Evolutionary conservation across 345 rosid genomes (phyloP).

Genomic region (Abelmoschus esculentus): DNA sequence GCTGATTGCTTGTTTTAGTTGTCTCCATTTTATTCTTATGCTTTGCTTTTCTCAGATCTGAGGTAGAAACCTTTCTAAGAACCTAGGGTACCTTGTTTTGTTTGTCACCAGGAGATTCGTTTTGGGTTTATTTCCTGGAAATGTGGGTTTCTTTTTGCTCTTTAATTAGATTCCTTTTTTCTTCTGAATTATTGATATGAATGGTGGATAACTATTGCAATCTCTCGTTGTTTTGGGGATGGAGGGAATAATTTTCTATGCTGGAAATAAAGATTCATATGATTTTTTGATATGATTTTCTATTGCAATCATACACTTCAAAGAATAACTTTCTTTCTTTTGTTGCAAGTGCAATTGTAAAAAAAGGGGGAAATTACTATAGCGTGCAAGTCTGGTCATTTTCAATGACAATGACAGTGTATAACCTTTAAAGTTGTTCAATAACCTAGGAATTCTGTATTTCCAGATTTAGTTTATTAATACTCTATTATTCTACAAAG

Average conservation of each 20-base stretch:
- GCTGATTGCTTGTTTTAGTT: background rate
- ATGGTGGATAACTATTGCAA: no score
- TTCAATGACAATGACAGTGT: conserved; percentile 12
- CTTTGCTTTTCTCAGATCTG: conserved; percentile 21
- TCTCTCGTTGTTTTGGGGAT: no score
- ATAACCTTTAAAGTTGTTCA: conserved; percentile 7
- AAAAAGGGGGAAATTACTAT: background rate
- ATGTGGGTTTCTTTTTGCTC: conserved; percentile 9
- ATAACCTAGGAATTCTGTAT: background rate
- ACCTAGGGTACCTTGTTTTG: conserved; percentile 2
- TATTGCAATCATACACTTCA: conserved; percentile 3
- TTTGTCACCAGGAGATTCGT: background rate
- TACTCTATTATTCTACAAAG: no score
- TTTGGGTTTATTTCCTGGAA: conserved; percentile 9
- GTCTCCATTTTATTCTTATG: background rate
- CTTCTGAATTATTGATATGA: no score
- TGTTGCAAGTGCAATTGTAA: background rate
- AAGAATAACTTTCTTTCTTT: conserved; percentile 5
- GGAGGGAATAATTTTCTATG: no score
- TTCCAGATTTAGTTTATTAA: no score
- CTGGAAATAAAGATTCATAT: no score
- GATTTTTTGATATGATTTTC: no score
- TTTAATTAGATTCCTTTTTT: no score
- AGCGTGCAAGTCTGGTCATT: conserved; percentile 16
- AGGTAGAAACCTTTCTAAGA: background rate